Conservation (phyloP, 2,329 filamentous ascomycete genomes). For the Diaporthe capsici region DNA sequence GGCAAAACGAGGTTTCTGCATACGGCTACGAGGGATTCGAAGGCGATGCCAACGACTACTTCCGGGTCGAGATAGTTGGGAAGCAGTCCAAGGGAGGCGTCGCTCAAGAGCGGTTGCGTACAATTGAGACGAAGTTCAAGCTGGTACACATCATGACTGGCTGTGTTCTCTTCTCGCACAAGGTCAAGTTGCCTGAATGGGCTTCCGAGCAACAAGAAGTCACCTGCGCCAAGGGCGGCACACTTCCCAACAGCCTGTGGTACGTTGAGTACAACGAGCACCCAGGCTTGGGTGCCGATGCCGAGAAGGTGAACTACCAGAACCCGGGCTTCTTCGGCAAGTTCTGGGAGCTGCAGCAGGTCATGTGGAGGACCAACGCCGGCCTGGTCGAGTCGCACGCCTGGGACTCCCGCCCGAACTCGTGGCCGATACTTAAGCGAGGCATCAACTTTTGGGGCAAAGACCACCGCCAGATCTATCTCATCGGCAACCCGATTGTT, state of each 20-base stretch:
- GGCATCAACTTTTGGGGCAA: conserved; percentile 99
- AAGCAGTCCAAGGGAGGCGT: conserved; percentile 83
- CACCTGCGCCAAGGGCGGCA: conserved; percentile 93
- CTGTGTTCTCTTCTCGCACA: conserved; percentile 96
- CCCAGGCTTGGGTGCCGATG: conserved; percentile 78
- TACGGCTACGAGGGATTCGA: conserved; percentile 98
- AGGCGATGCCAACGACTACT: conserved; percentile 96
- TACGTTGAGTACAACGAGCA: conserved; percentile 95
- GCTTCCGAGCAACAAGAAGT: conserved; percentile 98
- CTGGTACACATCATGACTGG: conserved; percentile 97
- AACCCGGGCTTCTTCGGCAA: conserved; percentile 97
- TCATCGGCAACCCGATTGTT: conserved; percentile 93
- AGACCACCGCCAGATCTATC: conserved; percentile 93
- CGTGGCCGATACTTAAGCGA: conserved; percentile 91
- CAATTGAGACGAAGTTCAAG: conserved; percentile 96
- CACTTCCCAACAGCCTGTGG: conserved; percentile 96
- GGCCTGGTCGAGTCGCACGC: conserved; percentile 96
- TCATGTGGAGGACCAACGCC: conserved; percentile 99
- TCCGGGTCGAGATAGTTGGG: conserved; percentile 95
- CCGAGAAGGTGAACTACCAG: conserved; percentile 96
- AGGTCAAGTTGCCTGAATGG: conserved; percentile 98
- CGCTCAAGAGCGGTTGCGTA: conserved; percentile 88
- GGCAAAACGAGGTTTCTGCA: conserved; percentile 96
- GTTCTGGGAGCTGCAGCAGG: conserved; percentile 96
- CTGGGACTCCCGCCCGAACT: conserved; percentile 95